phyloP scores from a whole-genome alignment of 495 filamentous ascomycete species.

The Penicillium arizonense region DNA sequence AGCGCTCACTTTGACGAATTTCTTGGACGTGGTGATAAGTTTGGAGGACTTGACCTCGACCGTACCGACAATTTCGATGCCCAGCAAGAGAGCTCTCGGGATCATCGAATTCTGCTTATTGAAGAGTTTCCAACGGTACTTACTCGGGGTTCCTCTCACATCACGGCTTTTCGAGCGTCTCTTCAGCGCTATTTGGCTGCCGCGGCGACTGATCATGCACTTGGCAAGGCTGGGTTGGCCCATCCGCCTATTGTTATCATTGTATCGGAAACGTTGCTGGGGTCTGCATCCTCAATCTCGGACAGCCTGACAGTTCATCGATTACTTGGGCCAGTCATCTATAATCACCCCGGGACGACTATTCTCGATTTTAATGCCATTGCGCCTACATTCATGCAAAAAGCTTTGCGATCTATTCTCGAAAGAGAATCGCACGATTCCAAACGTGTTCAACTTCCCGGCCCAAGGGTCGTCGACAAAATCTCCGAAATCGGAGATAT shows the following conservation, averaged over 20 bases:
- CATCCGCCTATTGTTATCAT: constrained; percentile 81
- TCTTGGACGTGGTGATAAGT: constrained; percentile 72
- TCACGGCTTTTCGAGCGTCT: constrained; percentile 72
- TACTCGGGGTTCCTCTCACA: constrained; percentile 59
- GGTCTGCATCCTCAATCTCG: constrained; percentile 68
- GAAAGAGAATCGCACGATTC: constrained; percentile 76
- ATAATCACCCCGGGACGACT: constrained; percentile 69
- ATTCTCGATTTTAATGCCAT: constrained; percentile 90
- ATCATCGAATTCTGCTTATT: constrained; percentile 67
- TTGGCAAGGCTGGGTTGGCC: constrained; percentile 12
- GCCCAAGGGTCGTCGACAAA: constrained; percentile 67
- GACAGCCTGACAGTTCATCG: constrained; percentile 90
- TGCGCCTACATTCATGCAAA: constrained; percentile 80
- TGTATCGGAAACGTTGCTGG: constrained; percentile 81
- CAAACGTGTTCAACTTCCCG: constrained; percentile 63
- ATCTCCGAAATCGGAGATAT: constrained; percentile 87
- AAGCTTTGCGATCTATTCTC: constrained; percentile 76
- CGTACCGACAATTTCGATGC: constrained; percentile 1
- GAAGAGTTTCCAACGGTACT: constrained; percentile 94
- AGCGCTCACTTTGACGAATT: constrained; percentile 88
- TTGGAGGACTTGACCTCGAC: constrained; percentile 67
- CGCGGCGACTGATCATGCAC: constrained; percentile 26
- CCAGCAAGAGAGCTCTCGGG: constrained; percentile 12
- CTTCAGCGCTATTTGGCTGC: constrained; percentile 70
- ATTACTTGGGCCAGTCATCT: constrained; percentile 79